Base-by-base conservation (phyloP, 805 yeast genomes). In the Wickerhamomyces alni region DNA sequence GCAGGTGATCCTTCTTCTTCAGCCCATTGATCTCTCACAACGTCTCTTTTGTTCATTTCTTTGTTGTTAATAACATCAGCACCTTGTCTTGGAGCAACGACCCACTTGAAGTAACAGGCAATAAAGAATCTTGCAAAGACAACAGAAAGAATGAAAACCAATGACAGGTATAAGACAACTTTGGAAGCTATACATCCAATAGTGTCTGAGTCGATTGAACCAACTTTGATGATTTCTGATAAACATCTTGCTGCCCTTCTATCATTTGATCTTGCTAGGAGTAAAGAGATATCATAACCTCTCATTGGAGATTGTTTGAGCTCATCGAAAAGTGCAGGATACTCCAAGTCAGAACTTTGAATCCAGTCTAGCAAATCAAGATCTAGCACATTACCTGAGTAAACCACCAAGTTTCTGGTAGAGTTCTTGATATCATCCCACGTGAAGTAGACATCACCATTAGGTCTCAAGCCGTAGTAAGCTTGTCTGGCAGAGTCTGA, bases 111-210 rank as follows among this genome's bases (percentile, higher is more conserved):
- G 58, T 88, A 87, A 56, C 91, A 81, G 0, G 99, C 97, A 59
- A 91, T 69, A 12, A 83, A 41, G 52, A 93, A 93, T 63, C 89
- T 89, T 32, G 70, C 69, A 38, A 80, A 55, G 18, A 88, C 95
- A 39, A 93, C 76, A 2, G 94, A 74, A 42, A 93, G 68, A 52
- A 93, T 89, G 57, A 93, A 87, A 9, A 84, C 81, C 53, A 93
- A 71, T 1, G 97, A 85, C 7, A 83, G 73, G 51, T 78, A 77
- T 44, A 93, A 72, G 1, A 93, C 96, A 30, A 89, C 79, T 39
- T 79, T 67, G 0, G 97, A 87, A 0, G 96, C 95, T 55, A 93
- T 80, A 65, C 99, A 93, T 6, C 99, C 99, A 53, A 93, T 78
- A 7, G 95, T 80, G 29, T 85, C 86, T 2, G 89, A 77, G 57